phyloP scores from a whole-genome alignment of 352 stramenopile species.

The Phytophthora capsici region DNA sequence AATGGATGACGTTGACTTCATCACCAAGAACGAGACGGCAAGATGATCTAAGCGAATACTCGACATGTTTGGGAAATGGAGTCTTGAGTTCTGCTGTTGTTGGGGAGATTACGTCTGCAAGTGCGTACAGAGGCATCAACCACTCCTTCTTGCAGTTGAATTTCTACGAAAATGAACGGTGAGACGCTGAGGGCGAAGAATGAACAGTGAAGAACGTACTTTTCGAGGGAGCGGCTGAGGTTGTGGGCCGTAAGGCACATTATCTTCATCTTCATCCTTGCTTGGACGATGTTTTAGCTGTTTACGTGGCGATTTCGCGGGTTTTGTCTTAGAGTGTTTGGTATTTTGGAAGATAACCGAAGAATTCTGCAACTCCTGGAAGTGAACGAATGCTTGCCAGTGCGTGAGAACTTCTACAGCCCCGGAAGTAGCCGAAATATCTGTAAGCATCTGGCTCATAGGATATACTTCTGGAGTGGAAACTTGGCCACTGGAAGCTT shows the following conservation, averaged over 20 bases:
- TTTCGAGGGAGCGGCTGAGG: constrained; percentile 29
- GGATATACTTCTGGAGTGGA: constrained; percentile 9
- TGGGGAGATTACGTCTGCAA: constrained; percentile 33
- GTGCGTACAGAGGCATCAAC: constrained; percentile 56
- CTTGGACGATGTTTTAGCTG: constrained; percentile 4
- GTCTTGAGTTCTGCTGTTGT: constrained; percentile 37
- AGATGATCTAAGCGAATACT: constrained; percentile 13
- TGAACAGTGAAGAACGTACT: constrained; percentile 9
- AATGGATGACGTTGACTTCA: constrained; percentile 50
- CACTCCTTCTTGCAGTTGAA: constrained; percentile 61
- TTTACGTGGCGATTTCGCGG: constrained; percentile 5
- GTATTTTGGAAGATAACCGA: constrained; percentile 37
- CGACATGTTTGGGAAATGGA: constrained; percentile 35
- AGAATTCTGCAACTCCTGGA: constrained; percentile 60
- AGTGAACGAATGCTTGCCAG: constrained; percentile 57
- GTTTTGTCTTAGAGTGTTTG: constrained; percentile 13
- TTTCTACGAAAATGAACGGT: constrained; percentile 24
- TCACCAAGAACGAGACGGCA: constrained; percentile 43
- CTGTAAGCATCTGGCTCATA: constrained; percentile 14
- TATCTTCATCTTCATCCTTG: constrained; percentile 6
- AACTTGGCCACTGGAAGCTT: neutral
- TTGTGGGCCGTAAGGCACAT: constrained; percentile 19
- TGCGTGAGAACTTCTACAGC: constrained; percentile 52
- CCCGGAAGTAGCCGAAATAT: neutral
- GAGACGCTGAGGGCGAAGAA: neutral